Base-by-base conservation (phyloP, 257 asterid genomes). In the Echium plantagineum region DNA sequence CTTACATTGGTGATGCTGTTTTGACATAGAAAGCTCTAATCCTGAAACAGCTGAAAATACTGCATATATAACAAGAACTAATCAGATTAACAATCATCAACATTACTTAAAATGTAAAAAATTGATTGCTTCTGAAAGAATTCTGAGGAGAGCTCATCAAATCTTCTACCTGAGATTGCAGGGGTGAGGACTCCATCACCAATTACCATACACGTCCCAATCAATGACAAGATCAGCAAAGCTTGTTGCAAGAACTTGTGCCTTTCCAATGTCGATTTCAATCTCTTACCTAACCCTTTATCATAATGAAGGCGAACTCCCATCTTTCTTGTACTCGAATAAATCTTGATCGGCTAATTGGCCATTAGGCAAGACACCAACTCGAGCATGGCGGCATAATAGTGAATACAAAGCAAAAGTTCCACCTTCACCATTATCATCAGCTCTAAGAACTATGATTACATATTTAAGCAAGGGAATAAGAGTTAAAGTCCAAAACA, bases 31-130 rank as follows among this genome's bases (percentile, higher is more conserved):
- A 63, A 91, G 95, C 84, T 91, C 98, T 52, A 91, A 74, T 52
- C 98, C 98, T 0, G 98, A 87, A 63, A 91, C 98, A 9, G 98
- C 98, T 58, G 98, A 91, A 66, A 91, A 91, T n/a, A 91, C 98
- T 90, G 87, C 80, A 78, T 2, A 75, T 19, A 52, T 61, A 67
- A 71, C 48, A 60, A 71, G 66, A 60, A 54, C 16, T 7, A 57
- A 63, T 61, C 58, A 19, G 30, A 35, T 53, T 38, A 19, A 26
- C 22, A 32, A 30, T 31, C 30, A 30, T 26, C 61, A 51, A n/a
- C 9, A 52, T 52, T 35, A 35, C 47, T 35, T 5, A 35, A 7
- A 35, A 35, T 35, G 47, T 35, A 52, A 52, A 18, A n/a, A 53
- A 19, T 18, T 21, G 15, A 53, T 53, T 7, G 21, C 13, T 49